Evolutionary conservation across 2,329 filamentous ascomycete species (phyloP), one percentile per base, ranked within the genome.

Genomic region (Laburnicola sp.): DNA sequence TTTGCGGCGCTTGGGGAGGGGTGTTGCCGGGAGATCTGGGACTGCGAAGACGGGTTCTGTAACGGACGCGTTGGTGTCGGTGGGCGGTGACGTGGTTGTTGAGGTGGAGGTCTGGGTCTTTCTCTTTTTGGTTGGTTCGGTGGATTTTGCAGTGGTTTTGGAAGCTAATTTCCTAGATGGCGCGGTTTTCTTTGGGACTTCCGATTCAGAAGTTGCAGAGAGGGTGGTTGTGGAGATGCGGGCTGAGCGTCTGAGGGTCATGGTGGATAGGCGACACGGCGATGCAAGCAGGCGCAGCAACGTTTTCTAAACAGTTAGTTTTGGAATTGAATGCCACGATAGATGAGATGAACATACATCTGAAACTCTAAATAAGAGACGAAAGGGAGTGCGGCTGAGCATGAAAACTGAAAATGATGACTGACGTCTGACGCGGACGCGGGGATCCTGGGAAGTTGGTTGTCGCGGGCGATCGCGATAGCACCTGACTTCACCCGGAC

Each of bases 211-310:
- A 16, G 32, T 53, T 35, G 42, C 62, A 44, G 61, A 48, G 9
- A 46, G 46, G 45, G 54, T 62, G 40, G 61, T 65, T 10, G 69
- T 66, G 42, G 70, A 72, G 28, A 80, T 71, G 38, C 81, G 76
- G 36, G 77, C 69, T 39, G 81, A 83, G 47, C 81, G 78, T 56
- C 81, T 69, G 8, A 82, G 68, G 34, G 80, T 76, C 81, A 83
- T 83, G 42, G 22, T 68, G 55, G 55, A 27, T 25, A 7, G 43
- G 27, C 11, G 35, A 37, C 16, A 25, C 22, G 34, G 36, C 4
- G 27, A 31, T 43, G 31, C 27, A 41, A 43, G 10, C 7, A 11
- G 16, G 34, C n/a, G 22, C 4, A 11, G 32, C 11, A n/a, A 16
- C 34, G 16, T n/a, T 16, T 49, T 28, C 5, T 16, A 30, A 4